Evolutionary conservation across 2,329 filamentous ascomycete genomes (phyloP), one percentile per base, ranked within the genome.

Genomic region (Trichoderma brevicompactum): DNA sequence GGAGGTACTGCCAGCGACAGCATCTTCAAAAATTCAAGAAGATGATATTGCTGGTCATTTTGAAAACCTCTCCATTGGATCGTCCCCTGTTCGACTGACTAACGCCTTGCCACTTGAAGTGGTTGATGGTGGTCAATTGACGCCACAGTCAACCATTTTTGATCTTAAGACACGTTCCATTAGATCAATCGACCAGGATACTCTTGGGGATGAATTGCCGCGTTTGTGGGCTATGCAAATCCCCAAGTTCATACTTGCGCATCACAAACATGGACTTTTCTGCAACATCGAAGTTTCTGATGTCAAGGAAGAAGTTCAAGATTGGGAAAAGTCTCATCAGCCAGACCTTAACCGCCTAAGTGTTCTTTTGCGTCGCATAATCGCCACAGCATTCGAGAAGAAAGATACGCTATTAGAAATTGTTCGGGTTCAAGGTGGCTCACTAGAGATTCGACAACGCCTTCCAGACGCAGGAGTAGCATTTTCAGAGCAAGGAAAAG

Each of bases 131-230:
- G 78, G 77, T 0, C 64, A 65, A 12, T 5, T 58, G 1, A 66
- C 77, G 4, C 70, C 74, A 0, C 79, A 81, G 17, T 50, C 68
- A 0, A 64, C 68, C 1, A 46, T 82, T 13, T 80, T 82, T 53
- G 80, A 82, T 40, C 72, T 82, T 66, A 82, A 82, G 70, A 82
- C 81, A 0, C 77, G 81, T 32, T 76, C 72, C 19, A 62, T 69
- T 6, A 53, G 41, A 34, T 69, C 69, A n/a, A 66, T 68, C 15
- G 68, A 70, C 7, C 70, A 71, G 2, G 72, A 77, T 54, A 71
- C 72, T 17, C 66, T 80, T 0, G 72, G 66, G 10, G 69, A 76
- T 4, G 76, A 82, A 49, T 68, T 82, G 9, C 79, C 78, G 5
- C 79, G 79, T 0, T 70, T 82, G 8, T 83, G 80, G 80, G 65